Base-by-base conservation (phyloP, 2,329 filamentous ascomycete genomes). In the Aureobasidium sp. region DNA sequence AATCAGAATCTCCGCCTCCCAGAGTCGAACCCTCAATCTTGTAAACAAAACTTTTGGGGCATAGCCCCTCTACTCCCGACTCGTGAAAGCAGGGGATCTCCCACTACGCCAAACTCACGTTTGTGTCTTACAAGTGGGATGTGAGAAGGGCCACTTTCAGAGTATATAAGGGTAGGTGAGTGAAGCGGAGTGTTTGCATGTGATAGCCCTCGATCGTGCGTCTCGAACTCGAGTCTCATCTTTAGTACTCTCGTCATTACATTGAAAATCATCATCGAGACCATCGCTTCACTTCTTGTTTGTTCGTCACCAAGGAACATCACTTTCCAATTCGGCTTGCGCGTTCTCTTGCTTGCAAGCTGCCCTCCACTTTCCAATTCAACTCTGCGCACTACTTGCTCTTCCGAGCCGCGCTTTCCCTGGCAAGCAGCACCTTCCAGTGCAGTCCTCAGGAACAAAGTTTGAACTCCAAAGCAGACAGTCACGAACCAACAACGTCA, bases 61-160 rank as follows among this genome's bases (percentile, higher is more conserved):
- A 17, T 8, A 24, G 19, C 11, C 49, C 49, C 33, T 12, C 50
- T 54, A 27, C 35, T 54, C 50, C 35, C 50, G 35, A 37, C 35
- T 40, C 7, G n/a, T 33, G 5, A 54, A n/a, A 40, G 48, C 50
- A 54, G 50, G 50, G 19, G 50, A 29, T 54, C 50, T 54, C 50
- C 50, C 50, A 54, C 50, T 54, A 54, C 24, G 50, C 50, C 50
- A 54, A 54, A 40, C 35, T n/a, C 15, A 11, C 14, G 35, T 54
- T 54, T 54, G 50, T 35, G 50, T 54, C 50, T 54, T 54, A 54
- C 35, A 29, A 54, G 50, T 54, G 50, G 50, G 50, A 54, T 54
- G 17, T 54, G 2, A 40, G 22, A 19, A 29, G 33, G 33, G 17
- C 8, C 7, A 29, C 6, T 27, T 54, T 14, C 15, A n/a, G 35